Base-by-base conservation (phyloP, 305 asterid genomes). In the Galium porrigens region DNA sequence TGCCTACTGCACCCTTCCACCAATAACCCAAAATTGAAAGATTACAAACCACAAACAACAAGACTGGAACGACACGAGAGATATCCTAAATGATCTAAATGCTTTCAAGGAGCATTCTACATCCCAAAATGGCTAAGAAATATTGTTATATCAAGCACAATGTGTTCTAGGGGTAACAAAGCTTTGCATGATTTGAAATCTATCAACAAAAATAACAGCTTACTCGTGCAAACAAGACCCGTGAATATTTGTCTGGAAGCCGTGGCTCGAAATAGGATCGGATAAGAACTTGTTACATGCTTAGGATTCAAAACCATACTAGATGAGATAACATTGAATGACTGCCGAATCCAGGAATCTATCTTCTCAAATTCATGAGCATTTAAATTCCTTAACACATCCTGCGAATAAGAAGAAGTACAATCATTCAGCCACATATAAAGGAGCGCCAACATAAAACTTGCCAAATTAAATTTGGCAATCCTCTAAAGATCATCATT, bases 211-310 rank as follows among this genome's bases (percentile, higher is more conserved):
- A 42, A 62, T 61, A 69, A 52, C 51, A 52, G 76, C 92, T 81
- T 78, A 90, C 97, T 84, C 1, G 96, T 86, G 77, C 74, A 80
- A 66, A 92, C 88, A 78, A 89, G 78, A 48, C 79, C 94, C 25
- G 96, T 82, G 79, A 74, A 83, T 46, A 92, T 80, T 76, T 84
- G 85, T 69, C 81, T 78, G 44, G 83, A 79, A 56, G 81, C 72
- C 67, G 75, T 74, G 52, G 68, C 70, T 39, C 55, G 79, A 76
- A 14, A 73, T 37, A 86, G 48, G 74, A 85, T 66, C 10, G 98
- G 96, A 69, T 84, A 83, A 6, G 84, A 68, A 68, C 66, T 67
- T 10, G 80, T 79, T 42, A 83, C 80, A 14, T 74, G 70, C 34
- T 70, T 30, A 61, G 72, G 72, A 64, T 80, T 82, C 58, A 66